Evolutionary conservation across 1,284 basidiomycete species (phyloP), one percentile per base, ranked within the genome.

Genomic region (Melampsora larici-populina): DNA sequence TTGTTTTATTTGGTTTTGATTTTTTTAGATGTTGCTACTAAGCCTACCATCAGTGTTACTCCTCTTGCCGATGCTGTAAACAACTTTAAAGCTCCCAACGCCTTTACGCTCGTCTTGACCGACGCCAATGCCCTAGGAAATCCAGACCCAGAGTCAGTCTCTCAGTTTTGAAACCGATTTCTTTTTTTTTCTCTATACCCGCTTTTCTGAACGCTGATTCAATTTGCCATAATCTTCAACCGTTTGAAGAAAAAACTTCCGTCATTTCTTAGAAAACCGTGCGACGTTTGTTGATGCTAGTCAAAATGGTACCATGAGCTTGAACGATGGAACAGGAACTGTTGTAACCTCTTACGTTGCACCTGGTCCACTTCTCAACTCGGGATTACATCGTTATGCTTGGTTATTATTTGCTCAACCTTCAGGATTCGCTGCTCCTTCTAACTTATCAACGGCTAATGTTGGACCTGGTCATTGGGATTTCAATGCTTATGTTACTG

Each of bases 111-210:
- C 1, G 66, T 74, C 36, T 33, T 74, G 17, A 63, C 72, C 2
- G 63, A 74, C 40, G 72, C 72, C 9, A 74, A 74, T 43, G 72
- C 72, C 2, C 43, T 74, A 1, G 72, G 72, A 58, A 74, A 74
- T 31, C 63, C 63, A 9, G 72, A 74, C 49, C 60, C 60, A 6
- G 36, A 74, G 70, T 73, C 29, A 11, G 62, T 63, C 17, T 46
- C 9, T 9, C 9, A 9, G 9, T 36, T 36, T 36, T 36, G 3
- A 36, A 36, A 36, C 9, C 36, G 36, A 36, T 36, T 36, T 4
- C 36, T 36, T 36, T 36, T 36, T 36, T 36, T 36, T 3, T 3
- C 36, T 36, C 36, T 4, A 36, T 3, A 36, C 36, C n/a, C n/a
- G n/a, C n/a, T n/a, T n/a, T n/a, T n/a, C 9, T 36, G 36, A 36